phyloP scores from a whole-genome alignment of 805 yeast genomes.

The Lachancea nothofagi region DNA sequence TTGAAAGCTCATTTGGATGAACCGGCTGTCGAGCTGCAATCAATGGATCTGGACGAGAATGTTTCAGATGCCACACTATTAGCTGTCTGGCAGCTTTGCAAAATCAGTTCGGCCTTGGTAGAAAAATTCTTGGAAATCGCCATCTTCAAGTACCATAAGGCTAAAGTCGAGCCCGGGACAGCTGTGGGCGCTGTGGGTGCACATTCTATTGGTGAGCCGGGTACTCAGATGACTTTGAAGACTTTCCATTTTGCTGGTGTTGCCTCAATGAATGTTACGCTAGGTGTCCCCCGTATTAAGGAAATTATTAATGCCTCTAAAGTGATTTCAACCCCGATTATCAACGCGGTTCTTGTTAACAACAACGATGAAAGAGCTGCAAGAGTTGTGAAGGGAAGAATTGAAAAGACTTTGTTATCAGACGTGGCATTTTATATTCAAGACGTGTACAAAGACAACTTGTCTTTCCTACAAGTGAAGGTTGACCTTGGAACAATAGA shows the following conservation, averaged over 20 bases:
- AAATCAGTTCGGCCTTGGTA: conserved; percentile 59
- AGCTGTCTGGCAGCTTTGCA: conserved; percentile 58
- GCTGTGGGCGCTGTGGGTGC: conserved; percentile 99
- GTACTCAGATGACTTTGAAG: conserved; percentile 96
- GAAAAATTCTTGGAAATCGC: conserved; percentile 68
- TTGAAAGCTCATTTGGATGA: conserved; percentile 41
- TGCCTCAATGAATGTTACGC: conserved; percentile 96
- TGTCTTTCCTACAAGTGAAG: conserved; percentile 74
- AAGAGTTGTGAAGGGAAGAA: conserved; percentile 94
- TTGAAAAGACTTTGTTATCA: conserved; percentile 82
- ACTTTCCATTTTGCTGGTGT: conserved; percentile 99
- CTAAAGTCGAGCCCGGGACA: conserved; percentile 97
- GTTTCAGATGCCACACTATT: conserved; percentile 35
- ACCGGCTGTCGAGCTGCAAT: conserved; percentile 43
- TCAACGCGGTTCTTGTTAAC: conserved; percentile 88
- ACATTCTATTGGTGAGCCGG: conserved; percentile 98
- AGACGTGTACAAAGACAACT: conserved; percentile 81
- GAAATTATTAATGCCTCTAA: conserved; percentile 97
- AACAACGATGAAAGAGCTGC: conserved; percentile 96
- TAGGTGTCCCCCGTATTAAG: conserved; percentile 99
- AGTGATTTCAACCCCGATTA: conserved; percentile 91
- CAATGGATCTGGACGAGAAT: conserved; percentile 36
- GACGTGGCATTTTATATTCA: conserved; percentile 88
- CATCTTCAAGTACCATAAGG: conserved; percentile 73
- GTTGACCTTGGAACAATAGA: conserved; percentile 82